These are phyloP conservation scores for Fomitopsis schrenkii DNA, from an alignment of 1,284 basidiomycete species.

Conservation along the genomic window DNA sequence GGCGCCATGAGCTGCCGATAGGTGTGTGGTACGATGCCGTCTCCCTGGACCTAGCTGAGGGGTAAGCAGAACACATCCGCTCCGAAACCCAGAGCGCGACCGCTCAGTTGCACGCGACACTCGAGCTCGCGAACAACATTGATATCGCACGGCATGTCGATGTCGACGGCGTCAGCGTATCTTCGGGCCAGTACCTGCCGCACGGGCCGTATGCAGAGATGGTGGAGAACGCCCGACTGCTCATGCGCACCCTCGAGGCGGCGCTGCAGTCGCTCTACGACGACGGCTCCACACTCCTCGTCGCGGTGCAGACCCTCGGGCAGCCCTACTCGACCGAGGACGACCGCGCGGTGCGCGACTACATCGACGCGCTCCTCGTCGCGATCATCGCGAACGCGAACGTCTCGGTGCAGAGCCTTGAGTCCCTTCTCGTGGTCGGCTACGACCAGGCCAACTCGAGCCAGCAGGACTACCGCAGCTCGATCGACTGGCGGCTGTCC, in stretches of 20 bases:
- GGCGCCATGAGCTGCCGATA: conserved; percentile 7
- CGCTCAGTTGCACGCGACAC: conserved; percentile 49
- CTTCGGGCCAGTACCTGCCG: conserved; percentile 33
- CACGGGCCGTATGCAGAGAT: conserved; percentile 54
- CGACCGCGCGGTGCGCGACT: conserved; percentile 32
- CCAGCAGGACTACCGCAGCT: conserved; percentile 63
- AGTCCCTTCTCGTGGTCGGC: conserved; percentile 58
- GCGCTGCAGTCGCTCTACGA: conserved; percentile 70
- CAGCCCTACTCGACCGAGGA: conserved; percentile 5
- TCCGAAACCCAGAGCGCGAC: conserved; percentile 42
- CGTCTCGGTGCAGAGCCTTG: conserved; percentile 54
- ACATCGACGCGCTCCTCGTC: conserved; percentile 43
- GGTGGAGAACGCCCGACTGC: conserved; percentile 58
- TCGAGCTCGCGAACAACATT: conserved; percentile 59
- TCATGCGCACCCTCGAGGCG: conserved; percentile 67
- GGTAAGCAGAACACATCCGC: conserved; percentile 19
- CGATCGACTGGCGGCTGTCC: conserved; percentile 64
- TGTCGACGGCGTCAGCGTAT: conserved; percentile 64
- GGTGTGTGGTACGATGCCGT: conserved; percentile 3
- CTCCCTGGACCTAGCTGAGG: conserved; percentile 2
- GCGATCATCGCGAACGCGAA: conserved; percentile 51
- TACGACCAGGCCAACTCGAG: conserved; percentile 65
- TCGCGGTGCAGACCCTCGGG: conserved; percentile 43
- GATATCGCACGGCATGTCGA: conserved; percentile 76
- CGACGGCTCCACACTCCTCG: conserved; percentile 54